Evolutionary conservation across 768 basidiomycete genomes (phyloP).

Genomic region (Tephrocybe sp.): DNA sequence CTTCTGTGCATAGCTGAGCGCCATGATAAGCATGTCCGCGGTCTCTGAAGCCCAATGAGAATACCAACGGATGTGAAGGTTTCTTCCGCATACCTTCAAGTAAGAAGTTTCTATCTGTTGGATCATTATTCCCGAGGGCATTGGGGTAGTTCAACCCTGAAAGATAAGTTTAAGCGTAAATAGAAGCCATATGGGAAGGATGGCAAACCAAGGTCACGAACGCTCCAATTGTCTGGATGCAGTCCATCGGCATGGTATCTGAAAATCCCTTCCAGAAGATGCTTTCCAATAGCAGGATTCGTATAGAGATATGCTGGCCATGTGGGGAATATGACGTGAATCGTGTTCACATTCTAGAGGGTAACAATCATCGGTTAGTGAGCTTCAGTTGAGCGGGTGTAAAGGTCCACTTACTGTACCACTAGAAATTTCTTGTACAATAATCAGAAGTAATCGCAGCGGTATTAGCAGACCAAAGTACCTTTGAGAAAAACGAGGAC

Average conservation of each 20-base stretch:
- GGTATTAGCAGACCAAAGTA: conserved; percentile 11
- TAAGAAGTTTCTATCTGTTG: conserved; percentile 48
- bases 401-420: conserved; percentile 40
- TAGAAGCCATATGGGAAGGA: background rate
- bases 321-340: conserved; percentile 49
- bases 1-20: conserved; percentile 55
- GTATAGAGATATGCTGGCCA: conserved; percentile 54
- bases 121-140: conserved; percentile 41
- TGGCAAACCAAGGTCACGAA: conserved; percentile 56
- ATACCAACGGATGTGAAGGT: background rate
- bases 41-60: conserved; percentile 40
- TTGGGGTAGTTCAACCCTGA: conserved; percentile 38
- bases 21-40: conserved; percentile 74
- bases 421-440: conserved; percentile 49
- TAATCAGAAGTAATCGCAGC: background rate
- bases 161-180: background rate
- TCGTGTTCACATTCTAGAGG: conserved; percentile 43
- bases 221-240: conserved; percentile 61
- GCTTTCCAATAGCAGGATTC: conserved; percentile 53
- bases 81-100: conserved; percentile 35
- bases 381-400: background rate
- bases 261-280: conserved; percentile 56
- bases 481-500: conserved; percentile 58
- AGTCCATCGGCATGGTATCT: conserved; percentile 62
- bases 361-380: background rate